These are phyloP conservation scores for Acacia crassicarpa DNA, from an alignment of 306 rosid species.

Conservation along the genomic window DNA sequence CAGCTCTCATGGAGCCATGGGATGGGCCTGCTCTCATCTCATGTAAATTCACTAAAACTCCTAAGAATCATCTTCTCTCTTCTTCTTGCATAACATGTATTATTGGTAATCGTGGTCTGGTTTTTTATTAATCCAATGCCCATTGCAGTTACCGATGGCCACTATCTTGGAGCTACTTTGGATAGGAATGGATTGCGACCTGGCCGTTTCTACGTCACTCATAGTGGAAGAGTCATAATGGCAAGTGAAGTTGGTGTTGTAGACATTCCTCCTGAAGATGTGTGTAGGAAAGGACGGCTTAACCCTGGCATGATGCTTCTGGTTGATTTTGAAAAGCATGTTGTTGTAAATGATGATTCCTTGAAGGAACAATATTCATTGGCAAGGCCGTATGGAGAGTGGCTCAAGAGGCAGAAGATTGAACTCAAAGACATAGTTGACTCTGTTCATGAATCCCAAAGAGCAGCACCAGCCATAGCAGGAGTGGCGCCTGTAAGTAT, in stretches of 20 bases:
- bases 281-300: constrained; percentile 86
- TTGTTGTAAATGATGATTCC: constrained; percentile 93
- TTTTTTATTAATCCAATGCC: constrained; percentile 16
- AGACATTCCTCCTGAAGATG: constrained; percentile 90
- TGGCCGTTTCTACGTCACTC: constrained; percentile 95
- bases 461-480: constrained; percentile 64
- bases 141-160: constrained; percentile 91
- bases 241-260: constrained; percentile 99
- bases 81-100: neutral
- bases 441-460: constrained; percentile 71
- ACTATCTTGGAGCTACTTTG: constrained; percentile 97
- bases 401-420: constrained; percentile 92
- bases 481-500: constrained; percentile 78
- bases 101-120: neutral
- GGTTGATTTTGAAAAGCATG: constrained; percentile 92
- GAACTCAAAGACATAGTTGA: constrained; percentile 74
- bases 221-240: constrained; percentile 95
- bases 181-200: constrained; percentile 97
- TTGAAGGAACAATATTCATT: constrained; percentile 86
- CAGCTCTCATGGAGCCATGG: constrained; percentile 99
- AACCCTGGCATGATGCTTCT: constrained; percentile 99
- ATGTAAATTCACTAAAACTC: constrained; percentile 46
- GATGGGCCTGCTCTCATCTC: constrained; percentile 99
- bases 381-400: constrained; percentile 85
- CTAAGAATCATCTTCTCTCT: neutral